Conservation (phyloP, 371 early-diverging fungal species). For the Rhizopus sp. region DNA sequence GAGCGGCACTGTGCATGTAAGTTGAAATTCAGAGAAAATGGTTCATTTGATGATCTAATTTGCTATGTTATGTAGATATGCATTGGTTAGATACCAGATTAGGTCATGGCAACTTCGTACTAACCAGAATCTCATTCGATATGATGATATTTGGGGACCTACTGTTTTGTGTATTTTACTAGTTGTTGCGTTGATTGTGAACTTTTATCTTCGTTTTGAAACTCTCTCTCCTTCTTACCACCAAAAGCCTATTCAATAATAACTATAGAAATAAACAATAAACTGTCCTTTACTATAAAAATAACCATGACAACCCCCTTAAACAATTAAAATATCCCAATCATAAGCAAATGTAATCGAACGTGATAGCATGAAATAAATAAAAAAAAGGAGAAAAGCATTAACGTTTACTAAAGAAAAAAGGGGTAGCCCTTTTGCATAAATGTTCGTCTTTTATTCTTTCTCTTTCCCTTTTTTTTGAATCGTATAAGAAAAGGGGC, state of each 20-base stretch:
- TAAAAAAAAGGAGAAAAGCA: neutral
- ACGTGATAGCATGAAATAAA: neutral
- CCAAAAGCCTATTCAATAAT: conserved; percentile 3
- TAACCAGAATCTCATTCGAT: conserved; percentile 17
- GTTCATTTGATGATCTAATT: neutral
- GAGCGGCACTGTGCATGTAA: conserved; percentile 33
- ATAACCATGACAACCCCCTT: neutral
- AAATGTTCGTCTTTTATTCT: neutral
- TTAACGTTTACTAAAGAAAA: too few species aligned
- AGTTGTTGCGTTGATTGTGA: conserved; percentile 27
- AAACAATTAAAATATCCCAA: neutral
- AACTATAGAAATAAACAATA: neutral
- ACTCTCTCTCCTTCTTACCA: conserved; percentile 9
- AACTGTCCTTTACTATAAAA: neutral
- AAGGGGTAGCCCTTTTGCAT: conserved; percentile 5
- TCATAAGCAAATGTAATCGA: neutral
- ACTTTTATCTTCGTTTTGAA: conserved; percentile 31
- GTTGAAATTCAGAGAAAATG: conserved; percentile 17
- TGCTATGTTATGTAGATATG: conserved; percentile 20
- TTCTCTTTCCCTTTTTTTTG: neutral
- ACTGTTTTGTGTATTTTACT: conserved; percentile 30
- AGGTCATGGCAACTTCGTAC: conserved; percentile 29
- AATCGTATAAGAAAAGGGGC: neutral
- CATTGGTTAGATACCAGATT: conserved; percentile 28
- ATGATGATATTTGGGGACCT: conserved; percentile 39